A percentile compares a stretch with the other conserved stretches of the same genome.
Evolutionary conservation across 176 grass and related monocot genomes (phyloP).

Genomic region (Carex pumila): DNA sequence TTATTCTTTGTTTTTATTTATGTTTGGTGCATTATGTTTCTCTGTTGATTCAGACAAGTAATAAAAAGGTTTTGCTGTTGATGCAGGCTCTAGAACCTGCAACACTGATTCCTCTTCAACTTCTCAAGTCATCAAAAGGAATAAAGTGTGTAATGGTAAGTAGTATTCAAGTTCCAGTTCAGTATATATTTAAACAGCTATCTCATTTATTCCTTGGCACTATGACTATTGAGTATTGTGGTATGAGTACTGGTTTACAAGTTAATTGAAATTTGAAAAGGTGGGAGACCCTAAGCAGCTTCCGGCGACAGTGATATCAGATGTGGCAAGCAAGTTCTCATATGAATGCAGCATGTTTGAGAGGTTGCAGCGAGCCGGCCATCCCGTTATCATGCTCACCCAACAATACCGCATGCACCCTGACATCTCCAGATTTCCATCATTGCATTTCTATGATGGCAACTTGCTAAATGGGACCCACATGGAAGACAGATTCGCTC

Average conservation of each 20-base stretch:
- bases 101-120: slow-evolving; percentile 90
- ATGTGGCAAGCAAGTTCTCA: slow-evolving; percentile 80
- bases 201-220: background rate
- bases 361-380: slow-evolving; percentile 82
- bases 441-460: slow-evolving; percentile 88
- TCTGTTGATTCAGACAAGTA: background rate
- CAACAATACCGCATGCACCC: slow-evolving; percentile 97
- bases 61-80: background rate
- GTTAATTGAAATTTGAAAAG: slow-evolving; percentile 29
- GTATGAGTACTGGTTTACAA: background rate
- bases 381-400: slow-evolving; percentile 91
- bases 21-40: slow-evolving; percentile 1
- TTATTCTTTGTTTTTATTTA: slow-evolving; percentile 3
- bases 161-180: background rate
- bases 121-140: slow-evolving; percentile 97
- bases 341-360: slow-evolving; percentile 99
- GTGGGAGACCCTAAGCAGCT: slow-evolving; percentile 98
- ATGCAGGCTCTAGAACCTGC: slow-evolving; percentile 91
- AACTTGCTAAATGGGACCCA: slow-evolving; percentile 81
- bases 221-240: slow-evolving; percentile 3
- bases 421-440: slow-evolving; percentile 94
- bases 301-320: slow-evolving; percentile 91
- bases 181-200: background rate
- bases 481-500: slow-evolving; percentile 50
- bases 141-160: slow-evolving; percentile 92